These are phyloP conservation scores for Teratosphaeria pseudoeucalypti DNA, from an alignment of 2,329 filamentous ascomycete species.

Conservation along the genomic window DNA sequence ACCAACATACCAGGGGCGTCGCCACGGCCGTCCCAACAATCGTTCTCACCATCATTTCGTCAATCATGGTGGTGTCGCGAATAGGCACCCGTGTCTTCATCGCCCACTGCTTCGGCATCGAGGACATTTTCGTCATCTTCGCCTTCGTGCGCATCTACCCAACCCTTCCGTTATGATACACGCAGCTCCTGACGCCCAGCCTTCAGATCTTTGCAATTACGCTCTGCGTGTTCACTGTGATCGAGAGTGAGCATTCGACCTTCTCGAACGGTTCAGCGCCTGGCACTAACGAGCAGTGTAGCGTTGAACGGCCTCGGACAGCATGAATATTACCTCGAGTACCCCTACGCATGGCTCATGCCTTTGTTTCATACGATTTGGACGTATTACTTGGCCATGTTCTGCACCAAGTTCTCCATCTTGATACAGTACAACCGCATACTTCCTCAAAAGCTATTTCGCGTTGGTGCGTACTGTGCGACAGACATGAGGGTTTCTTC, in stretches of 20 bases:
- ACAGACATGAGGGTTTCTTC: too few species aligned
- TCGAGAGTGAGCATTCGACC: background rate
- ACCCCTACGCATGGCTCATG: background rate
- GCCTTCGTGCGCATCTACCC: conserved; percentile 5
- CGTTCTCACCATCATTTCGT: background rate
- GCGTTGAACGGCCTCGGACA: background rate
- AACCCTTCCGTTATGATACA: background rate
- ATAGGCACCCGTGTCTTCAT: background rate
- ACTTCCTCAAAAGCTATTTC: conserved; percentile 22
- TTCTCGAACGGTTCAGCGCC: background rate
- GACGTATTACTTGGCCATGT: conserved; percentile 31
- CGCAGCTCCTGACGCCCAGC: background rate
- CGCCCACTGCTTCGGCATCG: conserved; percentile 10
- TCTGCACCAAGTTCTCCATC: conserved; percentile 36
- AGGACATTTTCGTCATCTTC: conserved; percentile 15
- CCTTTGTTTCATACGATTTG: conserved; percentile 23
- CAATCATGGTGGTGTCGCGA: background rate
- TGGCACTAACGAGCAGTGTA: background rate
- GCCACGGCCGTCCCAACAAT: background rate
- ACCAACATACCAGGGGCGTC: background rate
- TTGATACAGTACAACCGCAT: conserved; percentile 40
- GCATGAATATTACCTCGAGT: background rate
- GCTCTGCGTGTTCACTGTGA: background rate
- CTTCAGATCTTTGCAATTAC: background rate
- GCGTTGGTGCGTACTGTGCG: background rate